These are phyloP conservation scores for Pyrenophora seminiperda DNA, from an alignment of 2,329 filamentous ascomycete species.

Conservation along the genomic window DNA sequence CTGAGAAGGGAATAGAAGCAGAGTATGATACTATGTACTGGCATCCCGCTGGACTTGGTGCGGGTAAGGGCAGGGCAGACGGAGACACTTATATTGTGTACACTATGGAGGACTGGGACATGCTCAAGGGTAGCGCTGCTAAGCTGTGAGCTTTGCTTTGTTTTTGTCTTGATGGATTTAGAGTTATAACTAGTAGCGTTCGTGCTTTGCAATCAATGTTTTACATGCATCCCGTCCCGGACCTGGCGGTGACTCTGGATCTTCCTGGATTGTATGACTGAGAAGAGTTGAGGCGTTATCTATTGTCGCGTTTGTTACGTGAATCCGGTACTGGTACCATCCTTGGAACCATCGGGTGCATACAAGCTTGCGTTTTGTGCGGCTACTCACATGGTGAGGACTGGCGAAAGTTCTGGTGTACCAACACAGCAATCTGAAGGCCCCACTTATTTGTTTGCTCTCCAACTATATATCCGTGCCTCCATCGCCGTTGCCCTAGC, in stretches of 20 bases:
- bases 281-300: neutral
- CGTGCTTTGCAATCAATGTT: neutral
- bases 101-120: conserved; percentile 63
- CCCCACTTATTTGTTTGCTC: too few species aligned
- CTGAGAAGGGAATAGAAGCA: conserved; percentile 44
- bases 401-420: too few species aligned
- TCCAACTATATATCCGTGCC: too few species aligned
- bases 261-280: neutral
- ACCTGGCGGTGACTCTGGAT: neutral
- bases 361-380: too few species aligned
- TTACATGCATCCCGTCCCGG: neutral
- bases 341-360: too few species aligned
- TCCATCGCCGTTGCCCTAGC: too few species aligned
- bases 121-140: conserved; percentile 49
- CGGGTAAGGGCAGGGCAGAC: conserved; percentile 41
- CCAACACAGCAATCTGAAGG: too few species aligned
- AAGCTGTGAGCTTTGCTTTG: conserved; percentile 18
- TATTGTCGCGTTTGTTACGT: too few species aligned
- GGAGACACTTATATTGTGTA: conserved; percentile 63
- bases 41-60: conserved; percentile 48
- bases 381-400: too few species aligned
- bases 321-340: too few species aligned
- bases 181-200: conserved; percentile 3
- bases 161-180: neutral
- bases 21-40: conserved; percentile 57